Conservation (phyloP, 2,329 filamentous ascomycete species). For the Phialocephala subalpina region DNA sequence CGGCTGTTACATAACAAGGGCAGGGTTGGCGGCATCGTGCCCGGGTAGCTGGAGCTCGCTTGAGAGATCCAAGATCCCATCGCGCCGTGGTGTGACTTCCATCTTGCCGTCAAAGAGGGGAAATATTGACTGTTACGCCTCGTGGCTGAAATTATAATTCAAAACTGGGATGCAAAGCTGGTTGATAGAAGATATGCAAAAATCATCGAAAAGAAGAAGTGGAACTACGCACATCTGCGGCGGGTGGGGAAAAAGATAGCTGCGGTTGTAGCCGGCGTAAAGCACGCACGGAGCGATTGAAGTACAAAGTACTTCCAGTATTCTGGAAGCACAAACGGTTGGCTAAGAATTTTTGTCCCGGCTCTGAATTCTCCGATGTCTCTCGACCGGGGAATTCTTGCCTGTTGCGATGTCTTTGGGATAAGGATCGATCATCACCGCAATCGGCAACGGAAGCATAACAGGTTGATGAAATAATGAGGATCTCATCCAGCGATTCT, state of each 20-base stretch:
- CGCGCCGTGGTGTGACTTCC: not conserved
- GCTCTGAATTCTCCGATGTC: slow-evolving; percentile 2
- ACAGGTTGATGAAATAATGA: not conserved
- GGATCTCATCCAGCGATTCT: not conserved
- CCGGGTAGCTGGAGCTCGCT: slow-evolving; percentile 10
- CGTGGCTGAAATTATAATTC: not conserved
- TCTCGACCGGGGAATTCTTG: not conserved
- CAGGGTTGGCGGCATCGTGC: not conserved
- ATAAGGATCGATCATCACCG: not conserved
- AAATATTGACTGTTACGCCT: not conserved
- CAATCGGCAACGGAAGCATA: slow-evolving; percentile 5
- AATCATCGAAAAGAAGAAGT: not conserved
- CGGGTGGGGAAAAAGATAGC: not conserved
- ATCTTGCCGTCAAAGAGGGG: not conserved
- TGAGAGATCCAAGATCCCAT: not conserved
- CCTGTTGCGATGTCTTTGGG: not conserved
- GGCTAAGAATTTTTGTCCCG: not conserved
- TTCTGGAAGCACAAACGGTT: not conserved
- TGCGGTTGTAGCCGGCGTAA: not conserved
- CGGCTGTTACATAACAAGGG: not conserved
- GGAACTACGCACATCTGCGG: not conserved
- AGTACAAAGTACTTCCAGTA: slow-evolving; percentile 13
- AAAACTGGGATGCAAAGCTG: not conserved
- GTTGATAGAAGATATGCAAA: not conserved
- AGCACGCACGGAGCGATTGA: slow-evolving; percentile 6